Evolutionary conservation across 2,329 filamentous ascomycete genomes (phyloP).

Genomic region (Colletotrichum destructivum): DNA sequence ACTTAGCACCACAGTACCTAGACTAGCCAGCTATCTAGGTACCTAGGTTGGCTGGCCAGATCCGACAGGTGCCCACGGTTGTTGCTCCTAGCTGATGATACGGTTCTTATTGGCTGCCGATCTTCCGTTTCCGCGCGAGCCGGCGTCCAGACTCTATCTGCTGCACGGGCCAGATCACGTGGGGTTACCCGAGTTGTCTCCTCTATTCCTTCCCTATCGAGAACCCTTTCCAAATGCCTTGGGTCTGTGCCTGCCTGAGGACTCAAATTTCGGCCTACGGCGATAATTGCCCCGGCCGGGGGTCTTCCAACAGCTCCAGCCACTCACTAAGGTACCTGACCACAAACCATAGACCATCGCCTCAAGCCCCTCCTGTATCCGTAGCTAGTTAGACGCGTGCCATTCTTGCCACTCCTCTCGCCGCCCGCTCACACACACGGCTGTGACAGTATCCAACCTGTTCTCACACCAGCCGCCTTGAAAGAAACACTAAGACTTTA

Average conservation of each 20-base stretch:
- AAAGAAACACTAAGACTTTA: constrained; percentile 31
- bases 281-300: background rate
- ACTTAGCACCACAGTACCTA: too few relatives aligned
- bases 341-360: too few relatives aligned
- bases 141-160: constrained; percentile 1
- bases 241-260: background rate
- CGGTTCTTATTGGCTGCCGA: constrained; percentile 15
- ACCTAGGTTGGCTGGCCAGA: constrained; percentile 9
- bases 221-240: background rate
- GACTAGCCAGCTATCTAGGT: too few relatives aligned
- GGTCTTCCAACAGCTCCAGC: background rate
- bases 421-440: background rate
- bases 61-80: constrained; percentile 11
- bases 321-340: background rate
- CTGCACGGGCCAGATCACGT: constrained; percentile 35
- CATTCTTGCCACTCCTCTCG: background rate
- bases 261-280: background rate
- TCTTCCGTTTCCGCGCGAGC: constrained; percentile 11
- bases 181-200: background rate
- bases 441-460: background rate
- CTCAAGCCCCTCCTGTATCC: too few relatives aligned
- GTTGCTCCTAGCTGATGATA: background rate
- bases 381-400: too few relatives aligned
- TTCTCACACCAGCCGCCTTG: constrained; percentile 26
- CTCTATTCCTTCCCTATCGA: background rate